Percentiles rank a stretch among this genome's conserved stretches.
Evolutionary conservation across 352 stramenopile species (phyloP).

Genomic region (Phytopythium mirpurense): DNA sequence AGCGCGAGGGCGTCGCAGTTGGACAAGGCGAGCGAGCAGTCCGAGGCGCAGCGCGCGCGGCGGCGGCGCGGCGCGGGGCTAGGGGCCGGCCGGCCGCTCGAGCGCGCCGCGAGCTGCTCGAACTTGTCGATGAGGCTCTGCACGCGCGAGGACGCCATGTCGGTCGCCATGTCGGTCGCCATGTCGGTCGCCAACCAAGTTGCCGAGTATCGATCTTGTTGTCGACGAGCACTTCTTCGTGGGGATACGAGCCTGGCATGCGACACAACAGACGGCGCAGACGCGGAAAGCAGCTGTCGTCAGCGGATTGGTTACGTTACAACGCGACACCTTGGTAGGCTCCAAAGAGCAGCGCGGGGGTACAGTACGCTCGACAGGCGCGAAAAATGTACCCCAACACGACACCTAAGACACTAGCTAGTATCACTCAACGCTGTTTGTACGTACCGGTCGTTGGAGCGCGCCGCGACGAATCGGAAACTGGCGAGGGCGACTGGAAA

Average conservation of each 20-base stretch:
- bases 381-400: background rate
- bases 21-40: background rate
- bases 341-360: too few relatives aligned
- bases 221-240: too few relatives aligned
- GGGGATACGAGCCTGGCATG: background rate
- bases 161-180: background rate
- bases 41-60: constrained; percentile 7
- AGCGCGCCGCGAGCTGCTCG: constrained; percentile 21
- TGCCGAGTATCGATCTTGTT: too few relatives aligned
- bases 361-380: too few relatives aligned
- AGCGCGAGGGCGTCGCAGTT: background rate
- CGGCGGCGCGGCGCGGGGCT: constrained; percentile 6
- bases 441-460: background rate
- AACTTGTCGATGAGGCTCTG: constrained; percentile 32
- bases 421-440: too few relatives aligned
- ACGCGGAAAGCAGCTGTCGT: background rate
- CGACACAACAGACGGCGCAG: background rate
- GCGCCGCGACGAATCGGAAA: background rate
- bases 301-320: background rate
- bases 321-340: too few relatives aligned
- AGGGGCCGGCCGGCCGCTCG: constrained; percentile 4
- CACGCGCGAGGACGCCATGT: constrained; percentile 9
- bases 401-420: too few relatives aligned
- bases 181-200: background rate
- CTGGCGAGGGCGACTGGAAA: background rate